phyloP scores from a whole-genome alignment of 805 yeast species.

The Wickerhamiella australiensis region DNA sequence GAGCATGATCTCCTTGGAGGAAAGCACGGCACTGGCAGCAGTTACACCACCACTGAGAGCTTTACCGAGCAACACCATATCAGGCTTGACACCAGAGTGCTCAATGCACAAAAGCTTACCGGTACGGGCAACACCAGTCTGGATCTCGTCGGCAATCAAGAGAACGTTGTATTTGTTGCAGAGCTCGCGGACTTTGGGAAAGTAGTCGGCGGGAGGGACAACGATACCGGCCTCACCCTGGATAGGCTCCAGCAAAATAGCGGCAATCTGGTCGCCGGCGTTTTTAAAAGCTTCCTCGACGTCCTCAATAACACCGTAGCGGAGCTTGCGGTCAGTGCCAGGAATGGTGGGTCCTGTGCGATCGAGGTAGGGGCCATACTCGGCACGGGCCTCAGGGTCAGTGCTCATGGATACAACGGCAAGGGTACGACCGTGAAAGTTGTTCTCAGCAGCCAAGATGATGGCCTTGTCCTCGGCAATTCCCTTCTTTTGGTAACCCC shows the following conservation, averaged over 20 bases:
- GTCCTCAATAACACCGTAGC: conserved; percentile 81
- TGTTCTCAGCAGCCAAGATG: conserved; percentile 73
- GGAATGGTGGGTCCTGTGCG: conserved; percentile 81
- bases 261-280: conserved; percentile 75
- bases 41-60: conserved; percentile 92
- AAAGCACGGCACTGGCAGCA: conserved; percentile 84
- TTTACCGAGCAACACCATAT: conserved; percentile 79
- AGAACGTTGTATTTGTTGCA: conserved; percentile 77
- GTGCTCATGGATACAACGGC: conserved; percentile 95
- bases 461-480: conserved; percentile 77
- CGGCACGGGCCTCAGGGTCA: conserved; percentile 79
- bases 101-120: conserved; percentile 88
- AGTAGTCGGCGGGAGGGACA: conserved; percentile 77
- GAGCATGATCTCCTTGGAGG: conserved; percentile 82
- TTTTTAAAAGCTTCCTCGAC: conserved; percentile 66
- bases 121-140: conserved; percentile 95
- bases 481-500: conserved; percentile 87
- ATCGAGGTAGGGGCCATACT: conserved; percentile 79
- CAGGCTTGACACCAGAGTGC: conserved; percentile 78
- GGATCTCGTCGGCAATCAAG: conserved; percentile 92
- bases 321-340: conserved; percentile 50
- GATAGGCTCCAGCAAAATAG: conserved; percentile 84
- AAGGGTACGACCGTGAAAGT: conserved; percentile 93
- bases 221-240: conserved; percentile 99
- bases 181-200: conserved; percentile 55